Percentiles rank a stretch among this genome's conserved stretches.
Evolutionary conservation across 2,329 filamentous ascomycete genomes (phyloP).

Genomic region (Calonectria pauciramosa): DNA sequence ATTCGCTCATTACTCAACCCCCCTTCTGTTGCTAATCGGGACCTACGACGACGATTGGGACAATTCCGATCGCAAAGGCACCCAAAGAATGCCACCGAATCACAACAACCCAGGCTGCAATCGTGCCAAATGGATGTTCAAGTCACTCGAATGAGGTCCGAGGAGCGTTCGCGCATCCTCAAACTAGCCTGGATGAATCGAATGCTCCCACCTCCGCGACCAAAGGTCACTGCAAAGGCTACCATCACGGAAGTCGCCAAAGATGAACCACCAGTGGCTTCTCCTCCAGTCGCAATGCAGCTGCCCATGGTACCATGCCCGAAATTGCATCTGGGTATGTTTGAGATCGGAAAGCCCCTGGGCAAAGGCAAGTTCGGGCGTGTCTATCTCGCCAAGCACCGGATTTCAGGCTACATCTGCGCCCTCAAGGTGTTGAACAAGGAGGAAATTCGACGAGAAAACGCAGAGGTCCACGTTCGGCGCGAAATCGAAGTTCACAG

Average conservation of each 20-base stretch:
- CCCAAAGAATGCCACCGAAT: not conserved
- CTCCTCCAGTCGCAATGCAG: not conserved
- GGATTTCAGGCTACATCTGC: conserved; percentile 76
- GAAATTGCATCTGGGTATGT: conserved; percentile 67
- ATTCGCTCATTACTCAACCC: not conserved
- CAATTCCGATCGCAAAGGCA: not conserved
- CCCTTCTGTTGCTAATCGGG: not conserved
- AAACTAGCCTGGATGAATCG: not conserved
- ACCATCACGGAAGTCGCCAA: not conserved
- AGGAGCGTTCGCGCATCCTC: not conserved
- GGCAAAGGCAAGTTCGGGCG: conserved; percentile 82
- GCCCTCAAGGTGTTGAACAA: conserved; percentile 81
- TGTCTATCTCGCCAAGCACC: conserved; percentile 79
- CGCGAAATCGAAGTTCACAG: conserved; percentile 82
- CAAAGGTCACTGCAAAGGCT: not conserved
- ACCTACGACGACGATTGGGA: not conserved
- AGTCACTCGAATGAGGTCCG: not conserved
- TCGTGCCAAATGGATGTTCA: conserved; percentile 4
- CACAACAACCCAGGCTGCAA: not conserved
- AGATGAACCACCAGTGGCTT: not conserved
- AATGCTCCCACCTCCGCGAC: conserved; percentile 2
- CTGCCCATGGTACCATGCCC: not conserved
- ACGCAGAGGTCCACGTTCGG: conserved; percentile 78
- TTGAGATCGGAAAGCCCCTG: conserved; percentile 80
- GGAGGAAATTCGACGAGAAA: conserved; percentile 75